Conservation (phyloP, 129 eudicot genomes). For the Artemisia argyi region DNA sequence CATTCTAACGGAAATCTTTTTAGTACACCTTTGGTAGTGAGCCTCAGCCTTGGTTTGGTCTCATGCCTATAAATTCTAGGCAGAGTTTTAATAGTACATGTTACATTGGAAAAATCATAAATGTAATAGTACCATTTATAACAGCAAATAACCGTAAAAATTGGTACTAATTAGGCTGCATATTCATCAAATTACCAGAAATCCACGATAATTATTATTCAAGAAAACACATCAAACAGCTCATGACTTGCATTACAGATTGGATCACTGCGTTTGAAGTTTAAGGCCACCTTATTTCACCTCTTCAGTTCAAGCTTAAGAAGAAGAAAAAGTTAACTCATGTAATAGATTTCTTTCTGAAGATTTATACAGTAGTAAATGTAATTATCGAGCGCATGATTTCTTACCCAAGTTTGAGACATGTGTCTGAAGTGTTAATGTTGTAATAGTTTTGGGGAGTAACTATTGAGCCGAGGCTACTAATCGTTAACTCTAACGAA, state of each 20-base stretch:
- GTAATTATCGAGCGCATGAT: background rate
- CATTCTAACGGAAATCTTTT: too few relatives aligned
- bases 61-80: too few relatives aligned
- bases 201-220: slow-evolving; percentile 1
- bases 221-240: slow-evolving; percentile 9
- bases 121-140: too few relatives aligned
- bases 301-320: background rate
- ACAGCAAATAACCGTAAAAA: too few relatives aligned
- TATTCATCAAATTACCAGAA: background rate
- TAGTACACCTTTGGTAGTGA: too few relatives aligned
- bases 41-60: too few relatives aligned
- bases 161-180: background rate
- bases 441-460: slow-evolving; percentile 1
- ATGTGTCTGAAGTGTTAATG: slow-evolving; percentile 17
- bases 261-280: slow-evolving; percentile 1
- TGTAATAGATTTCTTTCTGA: background rate
- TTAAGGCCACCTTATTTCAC: too few relatives aligned
- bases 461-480: slow-evolving; percentile 18
- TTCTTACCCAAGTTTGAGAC: slow-evolving; percentile 39
- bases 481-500: slow-evolving; percentile 32
- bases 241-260: background rate
- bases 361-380: background rate
- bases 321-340: background rate
- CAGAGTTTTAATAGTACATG: too few relatives aligned
- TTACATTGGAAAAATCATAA: too few relatives aligned